Percentiles rank a stretch among this genome's conserved stretches.
phyloP scores from a whole-genome alignment of 768 basidiomycete genomes.

The Calocera viscosa region DNA sequence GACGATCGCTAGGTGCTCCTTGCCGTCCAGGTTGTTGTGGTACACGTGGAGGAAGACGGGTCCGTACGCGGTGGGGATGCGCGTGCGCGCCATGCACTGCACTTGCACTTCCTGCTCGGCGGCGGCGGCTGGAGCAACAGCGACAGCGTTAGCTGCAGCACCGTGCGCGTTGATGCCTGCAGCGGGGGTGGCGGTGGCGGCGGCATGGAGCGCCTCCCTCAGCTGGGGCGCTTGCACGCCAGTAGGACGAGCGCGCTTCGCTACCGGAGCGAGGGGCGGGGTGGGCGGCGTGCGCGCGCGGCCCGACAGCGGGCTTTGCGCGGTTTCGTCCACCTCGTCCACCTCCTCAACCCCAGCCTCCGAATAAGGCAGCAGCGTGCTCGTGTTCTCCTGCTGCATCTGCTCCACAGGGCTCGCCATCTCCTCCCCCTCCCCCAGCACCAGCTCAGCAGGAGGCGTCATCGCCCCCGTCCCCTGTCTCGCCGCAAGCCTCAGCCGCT shows the following conservation, averaged over 20 bases:
- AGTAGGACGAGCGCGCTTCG: not conserved
- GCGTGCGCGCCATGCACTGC: slow-evolving; percentile 90
- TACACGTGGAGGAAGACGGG: slow-evolving; percentile 88
- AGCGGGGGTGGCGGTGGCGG: no score
- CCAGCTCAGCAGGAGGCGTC: not conserved
- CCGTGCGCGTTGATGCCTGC: no score
- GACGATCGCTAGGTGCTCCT: slow-evolving; percentile 94
- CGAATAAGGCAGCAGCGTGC: no score
- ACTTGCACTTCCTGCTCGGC: slow-evolving; percentile 43
- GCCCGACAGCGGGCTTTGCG: not conserved
- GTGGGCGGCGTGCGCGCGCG: not conserved
- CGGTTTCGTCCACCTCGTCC: not conserved
- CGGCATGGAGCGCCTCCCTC: not conserved
- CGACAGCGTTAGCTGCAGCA: no score
- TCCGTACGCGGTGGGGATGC: slow-evolving; percentile 93
- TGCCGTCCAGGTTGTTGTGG: slow-evolving; percentile 80
- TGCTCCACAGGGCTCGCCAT: not conserved
- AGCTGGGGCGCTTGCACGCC: not conserved
- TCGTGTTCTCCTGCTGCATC: not conserved
- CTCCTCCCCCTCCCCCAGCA: not conserved
- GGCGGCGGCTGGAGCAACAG: no score
- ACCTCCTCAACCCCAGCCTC: not conserved
- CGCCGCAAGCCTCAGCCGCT: not conserved
- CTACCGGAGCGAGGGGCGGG: not conserved
- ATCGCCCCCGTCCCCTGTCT: not conserved